These are phyloP conservation scores for Patellaria atrata DNA, from an alignment of 495 filamentous ascomycete species.

Conservation along the genomic window DNA sequence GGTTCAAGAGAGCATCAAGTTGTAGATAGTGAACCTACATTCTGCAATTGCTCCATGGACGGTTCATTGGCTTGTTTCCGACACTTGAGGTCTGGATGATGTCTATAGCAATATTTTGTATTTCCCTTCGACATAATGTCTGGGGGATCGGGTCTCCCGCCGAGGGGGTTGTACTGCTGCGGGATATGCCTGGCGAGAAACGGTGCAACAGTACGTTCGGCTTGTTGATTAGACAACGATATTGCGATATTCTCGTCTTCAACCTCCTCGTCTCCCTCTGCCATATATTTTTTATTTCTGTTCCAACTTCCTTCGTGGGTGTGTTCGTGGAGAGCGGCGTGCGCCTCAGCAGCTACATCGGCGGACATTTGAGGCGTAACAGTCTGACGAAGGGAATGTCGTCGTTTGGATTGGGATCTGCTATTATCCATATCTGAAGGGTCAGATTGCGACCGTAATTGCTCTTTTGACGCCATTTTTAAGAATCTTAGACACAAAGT, in stretches of 20 bases:
- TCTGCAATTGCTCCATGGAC: constrained; percentile 87
- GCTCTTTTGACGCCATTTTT: too few relatives aligned
- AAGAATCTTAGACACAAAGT: too few relatives aligned
- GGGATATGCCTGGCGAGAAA: constrained; percentile 23
- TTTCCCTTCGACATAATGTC: constrained; percentile 31
- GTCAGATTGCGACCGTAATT: too few relatives aligned
- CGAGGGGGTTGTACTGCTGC: constrained; percentile 21
- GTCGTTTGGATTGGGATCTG: too few relatives aligned
- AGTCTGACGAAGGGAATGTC: too few relatives aligned
- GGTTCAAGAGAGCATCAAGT: constrained; percentile 9
- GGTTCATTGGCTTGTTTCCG: constrained; percentile 81
- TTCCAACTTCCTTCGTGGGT: too few relatives aligned
- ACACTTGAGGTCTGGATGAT: constrained; percentile 89
- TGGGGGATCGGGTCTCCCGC: constrained; percentile 3
- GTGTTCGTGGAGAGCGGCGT: too few relatives aligned
- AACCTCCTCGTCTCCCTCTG: too few relatives aligned
- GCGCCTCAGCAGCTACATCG: too few relatives aligned
- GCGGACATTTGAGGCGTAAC: too few relatives aligned
- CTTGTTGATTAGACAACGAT: constrained; percentile 1
- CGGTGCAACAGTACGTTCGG: constrained; percentile 19
- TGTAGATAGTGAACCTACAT: constrained; percentile 36
- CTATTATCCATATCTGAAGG: too few relatives aligned
- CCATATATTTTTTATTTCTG: too few relatives aligned
- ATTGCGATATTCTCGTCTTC: constrained; percentile 1
- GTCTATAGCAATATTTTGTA: constrained; percentile 90